Evolutionary conservation across 805 yeast species (phyloP).

Genomic region (Metschnikowia reukaufii): DNA sequence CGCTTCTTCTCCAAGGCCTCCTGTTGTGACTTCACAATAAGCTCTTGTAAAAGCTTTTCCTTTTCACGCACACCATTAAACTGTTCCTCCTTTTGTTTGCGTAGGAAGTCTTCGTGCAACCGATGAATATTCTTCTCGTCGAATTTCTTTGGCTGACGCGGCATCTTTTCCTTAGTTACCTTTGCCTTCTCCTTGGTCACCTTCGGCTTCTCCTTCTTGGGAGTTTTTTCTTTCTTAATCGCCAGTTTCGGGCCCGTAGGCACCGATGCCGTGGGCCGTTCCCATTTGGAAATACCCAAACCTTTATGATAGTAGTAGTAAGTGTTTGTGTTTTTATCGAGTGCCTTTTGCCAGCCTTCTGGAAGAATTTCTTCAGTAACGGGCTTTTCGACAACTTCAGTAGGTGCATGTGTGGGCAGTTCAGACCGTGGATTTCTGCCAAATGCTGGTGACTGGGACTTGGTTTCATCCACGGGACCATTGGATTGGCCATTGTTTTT

Average conservation of each 20-base stretch:
- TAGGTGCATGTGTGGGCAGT: slow-evolving; percentile 13
- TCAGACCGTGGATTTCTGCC: slow-evolving; percentile 17
- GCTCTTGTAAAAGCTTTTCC: slow-evolving; percentile 36
- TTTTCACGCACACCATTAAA: slow-evolving; percentile 34
- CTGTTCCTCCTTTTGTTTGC: slow-evolving; percentile 32
- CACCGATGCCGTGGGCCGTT: slow-evolving; percentile 45
- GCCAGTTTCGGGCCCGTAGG: slow-evolving; percentile 33
- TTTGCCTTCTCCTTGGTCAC: slow-evolving; percentile 5
- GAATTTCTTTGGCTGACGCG: slow-evolving; percentile 12
- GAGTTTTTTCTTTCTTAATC: slow-evolving; percentile 12
- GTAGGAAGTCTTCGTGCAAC: slow-evolving; percentile 36
- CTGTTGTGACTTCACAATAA: slow-evolving; percentile 35
- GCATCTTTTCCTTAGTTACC: slow-evolving; percentile 2
- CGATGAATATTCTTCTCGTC: slow-evolving; percentile 26
- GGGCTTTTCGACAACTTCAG: slow-evolving; percentile 16
- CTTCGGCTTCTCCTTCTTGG: slow-evolving; percentile 8
- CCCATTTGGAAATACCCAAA: slow-evolving; percentile 56
- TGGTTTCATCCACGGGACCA: slow-evolving; percentile 3
- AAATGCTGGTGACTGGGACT: slow-evolving; percentile 13
- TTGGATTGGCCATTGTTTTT: slow-evolving; percentile 38
- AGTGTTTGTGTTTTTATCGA: slow-evolving; percentile 44
- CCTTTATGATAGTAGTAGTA: slow-evolving; percentile 56
- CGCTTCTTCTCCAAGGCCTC: slow-evolving; percentile 32
- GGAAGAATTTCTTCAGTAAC: slow-evolving; percentile 42
- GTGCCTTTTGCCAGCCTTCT: slow-evolving; percentile 64